Base-by-base conservation (phyloP, 2,329 filamentous ascomycete species). In the Pseudocercospora crystallina region DNA sequence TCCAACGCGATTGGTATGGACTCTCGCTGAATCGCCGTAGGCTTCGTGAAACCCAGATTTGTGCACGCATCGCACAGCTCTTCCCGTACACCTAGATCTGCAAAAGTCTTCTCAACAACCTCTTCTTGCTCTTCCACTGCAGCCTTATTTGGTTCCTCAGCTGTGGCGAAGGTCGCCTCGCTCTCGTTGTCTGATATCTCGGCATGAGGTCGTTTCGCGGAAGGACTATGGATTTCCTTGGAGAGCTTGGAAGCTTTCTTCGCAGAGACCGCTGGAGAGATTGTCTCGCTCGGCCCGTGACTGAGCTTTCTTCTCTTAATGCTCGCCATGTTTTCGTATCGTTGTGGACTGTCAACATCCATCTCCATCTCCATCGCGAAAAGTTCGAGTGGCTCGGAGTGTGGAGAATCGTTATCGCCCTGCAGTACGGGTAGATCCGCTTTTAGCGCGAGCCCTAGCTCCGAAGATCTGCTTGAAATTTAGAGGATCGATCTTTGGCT, bases 41-140 rank as follows among this genome's bases (percentile, higher is more conserved):
- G 89, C 26, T 80, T 73, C 64, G 86, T 95, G 79, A 90, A 99
- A 56, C 87, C 87, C 46, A 97, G 80, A 0, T 82, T 78, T 5
- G 81, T 81, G 73, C 92, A 97, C 43, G 92, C 90, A 68, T 97
- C 91, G 73, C 89, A 95, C 46, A 99, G 79, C 29, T 87, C 82
- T 49, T 95, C 89, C 51, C 91, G 87, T 43, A 97, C 81, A 17
- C 92, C 92, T 38, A 89, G 69, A 31, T 89, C 85, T 47, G 80
- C 82, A 64, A 89, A 89, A 0, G 82, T 83, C 71, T 85, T 86
- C 20, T 49, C 46, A 11, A 31, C 40, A 29, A 41, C 37, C 26
- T 48, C 57, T 36, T 61, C 58, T 15, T 36, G 47, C 26, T 53
- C 54, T 46, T 31, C 62, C 53, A 43, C 61, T 58, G 64, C 45